Evolutionary conservation across 2,329 filamentous ascomycete genomes (phyloP), one percentile per base, ranked within the genome.

Genomic region (Phialemoniopsis sp.): DNA sequence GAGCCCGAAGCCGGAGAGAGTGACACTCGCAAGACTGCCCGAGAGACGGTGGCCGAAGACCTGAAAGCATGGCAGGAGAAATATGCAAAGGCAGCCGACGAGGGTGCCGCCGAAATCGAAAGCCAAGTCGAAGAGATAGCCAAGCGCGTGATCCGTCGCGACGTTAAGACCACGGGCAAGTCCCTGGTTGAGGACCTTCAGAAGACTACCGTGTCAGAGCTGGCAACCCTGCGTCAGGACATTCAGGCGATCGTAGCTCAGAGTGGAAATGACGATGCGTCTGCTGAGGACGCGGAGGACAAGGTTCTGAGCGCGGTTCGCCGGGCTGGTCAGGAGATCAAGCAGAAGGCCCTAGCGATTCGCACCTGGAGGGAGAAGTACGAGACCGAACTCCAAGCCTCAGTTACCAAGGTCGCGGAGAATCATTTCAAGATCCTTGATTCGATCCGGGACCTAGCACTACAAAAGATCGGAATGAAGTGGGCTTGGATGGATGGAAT

Each of bases 401-500:
- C 86, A 10, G 80, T 95, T 41, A 76, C 78, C 40, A 74, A 79
- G 34, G 85, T 87, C 8, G 80, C 89, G n/a, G 76, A 87, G 51
- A 84, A 84, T 31, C 91, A 91, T 34, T 80, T 95, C 39, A 77
- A 83, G 55, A 88, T 94, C 13, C 76, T 96, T 26, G 86, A 91
- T 47, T 79, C 80, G 54, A 90, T 93, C 44, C 81, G 87, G 32
- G 85, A 90, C 52, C 72, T 95, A 29, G 88, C 89, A 6, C 73
- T 96, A 28, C 88, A 95, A 58, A 88, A 94, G 59, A 89, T 96
- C 39, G 90, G 90, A 41, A 91, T 94, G 81, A 80, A 78, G 55
- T 98, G 93, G 90, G 89, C 91, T 12, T 95, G 88, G 84, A 93
- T 89, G 67, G 89, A 97, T 42, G 89, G 89, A 26, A 79, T 98